These are phyloP conservation scores for Vanrija sp. DNA, from an alignment of 1,284 basidiomycete genomes.

Conservation along the genomic window DNA sequence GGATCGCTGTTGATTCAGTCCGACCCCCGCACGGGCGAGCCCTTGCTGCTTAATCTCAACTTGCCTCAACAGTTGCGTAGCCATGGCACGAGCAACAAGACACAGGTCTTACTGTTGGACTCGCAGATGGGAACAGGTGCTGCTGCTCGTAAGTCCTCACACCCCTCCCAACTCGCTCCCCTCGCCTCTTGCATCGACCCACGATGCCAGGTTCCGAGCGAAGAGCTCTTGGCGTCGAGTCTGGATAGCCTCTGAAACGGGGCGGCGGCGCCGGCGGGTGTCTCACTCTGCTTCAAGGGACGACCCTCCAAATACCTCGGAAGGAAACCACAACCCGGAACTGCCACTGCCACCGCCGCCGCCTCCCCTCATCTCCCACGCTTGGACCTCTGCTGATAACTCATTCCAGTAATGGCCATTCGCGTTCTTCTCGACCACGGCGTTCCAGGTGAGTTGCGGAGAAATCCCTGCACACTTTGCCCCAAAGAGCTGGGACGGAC, in stretches of 20 bases:
- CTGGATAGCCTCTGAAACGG: too few species aligned
- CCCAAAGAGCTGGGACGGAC: too few species aligned
- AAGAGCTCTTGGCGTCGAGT: too few species aligned
- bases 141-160: constrained; percentile 58
- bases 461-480: too few species aligned
- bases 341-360: too few species aligned
- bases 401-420: constrained; percentile 69
- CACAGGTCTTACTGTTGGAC: constrained; percentile 88
- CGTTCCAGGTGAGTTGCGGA: constrained; percentile 52
- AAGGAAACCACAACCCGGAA: too few species aligned
- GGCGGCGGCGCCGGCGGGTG: too few species aligned
- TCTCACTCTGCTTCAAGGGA: too few species aligned
- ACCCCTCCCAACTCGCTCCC: too few species aligned
- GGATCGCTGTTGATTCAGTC: constrained; percentile 90
- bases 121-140: constrained; percentile 94
- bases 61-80: constrained; percentile 70
- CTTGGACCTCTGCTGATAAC: constrained; percentile 16
- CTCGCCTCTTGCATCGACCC: too few species aligned
- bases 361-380: too few species aligned
- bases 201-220: too few species aligned
- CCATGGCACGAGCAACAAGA: constrained; percentile 60
- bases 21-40: constrained; percentile 78
- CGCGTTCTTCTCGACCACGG: constrained; percentile 94
- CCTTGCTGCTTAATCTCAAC: constrained; percentile 74
- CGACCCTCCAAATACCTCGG: background rate